Evolutionary conservation across 148 eudicot genomes (phyloP).

Genomic region (Persicaria tinctoria): DNA sequence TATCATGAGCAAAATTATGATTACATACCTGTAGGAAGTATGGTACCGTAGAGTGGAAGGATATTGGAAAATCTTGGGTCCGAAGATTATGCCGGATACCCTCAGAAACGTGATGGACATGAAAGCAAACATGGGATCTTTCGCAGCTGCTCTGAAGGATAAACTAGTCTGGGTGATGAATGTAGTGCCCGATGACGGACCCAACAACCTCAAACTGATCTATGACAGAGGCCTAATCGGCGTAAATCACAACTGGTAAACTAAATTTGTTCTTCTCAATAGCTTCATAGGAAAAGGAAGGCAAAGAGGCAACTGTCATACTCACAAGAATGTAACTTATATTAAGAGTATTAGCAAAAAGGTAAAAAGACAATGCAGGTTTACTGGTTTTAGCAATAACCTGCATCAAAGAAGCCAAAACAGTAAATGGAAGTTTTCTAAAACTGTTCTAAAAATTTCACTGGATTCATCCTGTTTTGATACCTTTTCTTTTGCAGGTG

Average conservation of each 20-base stretch:
- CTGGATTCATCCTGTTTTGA: neutral
- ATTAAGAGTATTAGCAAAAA: neutral
- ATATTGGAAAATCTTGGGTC: constrained; percentile 32
- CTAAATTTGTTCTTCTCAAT: neutral
- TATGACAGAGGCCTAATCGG: constrained; percentile 42
- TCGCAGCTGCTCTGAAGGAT: constrained; percentile 37
- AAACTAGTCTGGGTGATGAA: constrained; percentile 48
- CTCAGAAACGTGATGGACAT: constrained; percentile 42
- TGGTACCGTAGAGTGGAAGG: constrained; percentile 39
- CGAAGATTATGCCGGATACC: constrained; percentile 27
- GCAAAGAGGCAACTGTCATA: neutral
- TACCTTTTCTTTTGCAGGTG: constrained; percentile 23
- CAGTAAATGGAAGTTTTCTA: neutral
- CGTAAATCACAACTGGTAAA: constrained; percentile 33
- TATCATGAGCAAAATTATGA: neutral
- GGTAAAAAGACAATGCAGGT: neutral
- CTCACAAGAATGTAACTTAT: neutral
- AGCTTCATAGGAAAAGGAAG: neutral
- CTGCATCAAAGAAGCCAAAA: neutral
- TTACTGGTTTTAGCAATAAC: neutral
- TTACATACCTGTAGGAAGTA: constrained; percentile 17
- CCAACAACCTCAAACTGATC: constrained; percentile 37
- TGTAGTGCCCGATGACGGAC: constrained; percentile 35
- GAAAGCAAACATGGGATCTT: constrained; percentile 44
- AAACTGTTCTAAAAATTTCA: neutral